Base-by-base conservation (phyloP, 2,329 filamentous ascomycete species). In the Xylariaceae sp. region DNA sequence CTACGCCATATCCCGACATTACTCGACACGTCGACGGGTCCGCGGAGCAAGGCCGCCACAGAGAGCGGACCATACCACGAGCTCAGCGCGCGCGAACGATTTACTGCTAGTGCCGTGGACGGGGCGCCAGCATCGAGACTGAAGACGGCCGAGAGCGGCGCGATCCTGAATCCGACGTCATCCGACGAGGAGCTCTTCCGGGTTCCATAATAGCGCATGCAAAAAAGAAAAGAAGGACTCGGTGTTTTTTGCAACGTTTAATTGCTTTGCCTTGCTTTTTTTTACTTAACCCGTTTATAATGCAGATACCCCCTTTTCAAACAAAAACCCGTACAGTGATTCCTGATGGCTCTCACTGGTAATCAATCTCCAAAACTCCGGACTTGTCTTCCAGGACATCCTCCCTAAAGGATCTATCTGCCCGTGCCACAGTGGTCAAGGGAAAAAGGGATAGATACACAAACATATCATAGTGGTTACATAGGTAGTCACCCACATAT, bases 1-100 rank as follows among this genome's bases (percentile, higher is more conserved):
- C 62, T 73, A 1, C 66, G 66, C n/a, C 66, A 67, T 30, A 59
- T 70, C 2, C 64, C 69, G 30, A 47, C 55, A 2, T 18, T 64
- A 7, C 30, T 61, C 9, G 62, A 64, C 49, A 53, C 37, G 23
- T 30, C 23, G 23, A 57, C 61, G 2, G 58, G 61, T 18, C n/a
- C 53, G 13, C 50, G 17, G 17, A 58, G 56, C 2, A 15, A 11
- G 48, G 53, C n/a, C 10, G 55, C 54, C 10, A 8, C 39, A 9
- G 62, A 64, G 0, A 64, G 44, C 37, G 62, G 62, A 2, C 62
- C 60, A 9, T 64, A 63, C 37, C 62, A 59, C 18, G 62, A 64
- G 45, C 61, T 64, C 18, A 45, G 48, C 23, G 39, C 58, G 8
- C 37, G 37, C 37, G 37, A 42, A 8, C 8, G 37, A 42, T 10